A percentile compares a stretch with the other conserved stretches of the same genome.
phyloP scores from a whole-genome alignment of 2,329 filamentous ascomycete species.

The Pseudohalonectria lignicola region DNA sequence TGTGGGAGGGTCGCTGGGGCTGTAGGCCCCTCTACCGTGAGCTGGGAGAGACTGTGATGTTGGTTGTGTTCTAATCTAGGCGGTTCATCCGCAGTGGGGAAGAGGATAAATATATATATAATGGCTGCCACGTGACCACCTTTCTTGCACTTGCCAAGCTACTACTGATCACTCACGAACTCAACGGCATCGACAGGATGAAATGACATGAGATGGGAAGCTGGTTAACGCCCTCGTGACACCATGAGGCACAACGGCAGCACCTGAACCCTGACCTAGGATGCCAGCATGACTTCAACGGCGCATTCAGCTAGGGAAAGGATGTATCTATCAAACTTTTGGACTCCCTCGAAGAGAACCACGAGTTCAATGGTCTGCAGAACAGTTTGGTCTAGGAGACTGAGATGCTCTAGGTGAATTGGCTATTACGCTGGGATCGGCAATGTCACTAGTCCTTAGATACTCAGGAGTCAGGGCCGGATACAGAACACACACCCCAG shows the following conservation, averaged over 20 bases:
- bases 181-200: constrained; percentile 29
- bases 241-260: constrained; percentile 43
- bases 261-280: constrained; percentile 21
- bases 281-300: constrained; percentile 31
- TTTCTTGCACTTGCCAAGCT: too few species aligned
- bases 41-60: too few species aligned
- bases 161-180: too few species aligned
- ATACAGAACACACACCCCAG: too few species aligned
- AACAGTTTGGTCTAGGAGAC: constrained; percentile 60
- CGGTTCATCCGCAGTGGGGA: too few species aligned
- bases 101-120: too few species aligned
- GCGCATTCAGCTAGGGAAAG: constrained; percentile 27
- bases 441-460: constrained; percentile 6
- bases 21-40: too few species aligned
- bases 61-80: too few species aligned
- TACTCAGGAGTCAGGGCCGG: too few species aligned
- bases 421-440: constrained; percentile 37
- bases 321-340: constrained; percentile 56
- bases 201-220: constrained; percentile 39
- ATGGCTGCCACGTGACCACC: too few species aligned
- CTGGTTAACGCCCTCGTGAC: constrained; percentile 44
- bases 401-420: constrained; percentile 57
- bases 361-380: constrained; percentile 60
- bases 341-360: constrained; percentile 62
- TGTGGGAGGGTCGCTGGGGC: too few species aligned